phyloP scores from a whole-genome alignment of 108 stramenopile species.

The Cylindrotheca fusiformis region DNA sequence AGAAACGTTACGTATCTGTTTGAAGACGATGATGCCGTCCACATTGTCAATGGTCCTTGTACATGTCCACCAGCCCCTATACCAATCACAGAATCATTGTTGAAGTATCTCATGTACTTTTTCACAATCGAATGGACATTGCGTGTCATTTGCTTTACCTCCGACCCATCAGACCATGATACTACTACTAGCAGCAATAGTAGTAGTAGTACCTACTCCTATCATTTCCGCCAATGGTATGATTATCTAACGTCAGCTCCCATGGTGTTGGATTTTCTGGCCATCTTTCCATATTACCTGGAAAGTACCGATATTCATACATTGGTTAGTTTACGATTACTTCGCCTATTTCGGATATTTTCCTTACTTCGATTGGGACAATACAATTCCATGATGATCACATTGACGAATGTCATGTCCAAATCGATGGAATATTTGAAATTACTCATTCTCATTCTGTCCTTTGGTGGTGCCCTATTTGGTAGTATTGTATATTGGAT shows the following conservation, averaged over 20 bases:
- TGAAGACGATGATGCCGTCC: slow-evolving; percentile 32
- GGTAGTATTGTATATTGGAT: slow-evolving; percentile 71
- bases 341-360: slow-evolving; percentile 63
- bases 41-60: slow-evolving; percentile 20
- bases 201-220: no score
- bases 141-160: slow-evolving; percentile 39
- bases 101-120: slow-evolving; percentile 42
- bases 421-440: slow-evolving; percentile 41
- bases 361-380: slow-evolving; percentile 62
- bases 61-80: slow-evolving; percentile 57
- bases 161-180: slow-evolving; percentile 9
- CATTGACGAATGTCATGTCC: slow-evolving; percentile 44
- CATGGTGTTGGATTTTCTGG: slow-evolving; percentile 49
- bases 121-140: slow-evolving; percentile 65
- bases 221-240: slow-evolving; percentile 20
- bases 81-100: slow-evolving; percentile 9
- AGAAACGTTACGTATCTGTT: slow-evolving; percentile 26
- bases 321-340: slow-evolving; percentile 47
- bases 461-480: slow-evolving; percentile 66
- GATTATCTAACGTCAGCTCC: slow-evolving; percentile 27
- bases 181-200: no score
- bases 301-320: slow-evolving; percentile 38
- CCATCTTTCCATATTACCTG: slow-evolving; percentile 64
- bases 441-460: slow-evolving; percentile 42
- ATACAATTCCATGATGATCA: slow-evolving; percentile 56